Evolutionary conservation across 2,329 filamentous ascomycete genomes (phyloP).

Genomic region (Colletotrichum caudatum): DNA sequence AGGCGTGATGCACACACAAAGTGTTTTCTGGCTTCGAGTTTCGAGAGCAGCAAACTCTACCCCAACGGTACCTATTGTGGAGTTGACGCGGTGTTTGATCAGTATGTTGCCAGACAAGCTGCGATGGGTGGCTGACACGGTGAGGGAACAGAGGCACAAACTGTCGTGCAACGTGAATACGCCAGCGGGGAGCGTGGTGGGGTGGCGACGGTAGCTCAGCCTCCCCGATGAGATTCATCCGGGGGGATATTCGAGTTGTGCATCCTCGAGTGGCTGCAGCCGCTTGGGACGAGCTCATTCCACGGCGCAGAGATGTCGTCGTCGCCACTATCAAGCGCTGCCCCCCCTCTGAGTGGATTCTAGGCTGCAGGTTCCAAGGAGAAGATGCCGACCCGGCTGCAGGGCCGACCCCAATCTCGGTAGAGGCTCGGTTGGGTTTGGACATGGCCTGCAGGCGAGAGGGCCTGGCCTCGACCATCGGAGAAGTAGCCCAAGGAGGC

Average conservation of each 20-base stretch:
- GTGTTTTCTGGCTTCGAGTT: neutral
- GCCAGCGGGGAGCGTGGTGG: constrained; percentile 23
- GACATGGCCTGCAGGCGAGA: constrained; percentile 11
- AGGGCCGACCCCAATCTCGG: constrained; percentile 31
- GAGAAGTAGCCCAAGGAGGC: constrained; percentile 9
- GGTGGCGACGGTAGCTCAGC: constrained; percentile 25
- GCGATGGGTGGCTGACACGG: constrained; percentile 13
- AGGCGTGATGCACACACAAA: constrained; percentile 3
- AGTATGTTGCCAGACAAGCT: constrained; percentile 12
- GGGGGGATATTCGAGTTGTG: constrained; percentile 13
- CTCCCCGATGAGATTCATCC: constrained; percentile 25
- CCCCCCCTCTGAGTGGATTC: constrained; percentile 9
- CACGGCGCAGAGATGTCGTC: constrained; percentile 9
- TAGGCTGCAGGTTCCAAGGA: constrained; percentile 14
- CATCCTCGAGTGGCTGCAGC: constrained; percentile 16
- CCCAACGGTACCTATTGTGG: constrained; percentile 13
- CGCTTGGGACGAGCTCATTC: constrained; percentile 8
- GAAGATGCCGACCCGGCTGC: constrained; percentile 18
- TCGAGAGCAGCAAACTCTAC: neutral
- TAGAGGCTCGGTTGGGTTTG: constrained; percentile 21
- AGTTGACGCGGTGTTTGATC: neutral
- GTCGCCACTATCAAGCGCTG: constrained; percentile 14
- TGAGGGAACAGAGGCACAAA: constrained; percentile 28
- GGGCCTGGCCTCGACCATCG: constrained; percentile 7
- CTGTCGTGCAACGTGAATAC: constrained; percentile 24